These are phyloP conservation scores for Rubus parviflorus DNA, from an alignment of 306 rosid genomes.

Conservation along the genomic window DNA sequence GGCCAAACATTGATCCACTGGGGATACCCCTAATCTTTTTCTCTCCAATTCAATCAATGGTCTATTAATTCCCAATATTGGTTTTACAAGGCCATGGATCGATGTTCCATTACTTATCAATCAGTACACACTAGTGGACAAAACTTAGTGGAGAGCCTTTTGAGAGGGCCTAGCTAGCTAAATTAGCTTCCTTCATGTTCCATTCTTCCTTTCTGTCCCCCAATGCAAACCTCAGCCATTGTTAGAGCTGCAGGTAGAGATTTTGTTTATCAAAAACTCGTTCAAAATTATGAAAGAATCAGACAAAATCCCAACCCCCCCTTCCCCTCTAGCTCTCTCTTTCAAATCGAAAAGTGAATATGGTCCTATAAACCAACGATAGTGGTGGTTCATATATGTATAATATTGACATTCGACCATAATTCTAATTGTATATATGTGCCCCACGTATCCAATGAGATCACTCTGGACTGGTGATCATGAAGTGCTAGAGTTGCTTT, in stretches of 20 bases:
- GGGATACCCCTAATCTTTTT: not conserved
- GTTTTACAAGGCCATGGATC: not conserved
- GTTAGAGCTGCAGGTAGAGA: slow-evolving; percentile 2
- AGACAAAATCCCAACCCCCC: slow-evolving; percentile 3
- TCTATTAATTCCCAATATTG: not conserved
- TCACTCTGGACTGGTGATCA: not conserved
- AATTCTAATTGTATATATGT: not conserved
- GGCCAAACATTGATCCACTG: not conserved
- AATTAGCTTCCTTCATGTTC: not conserved
- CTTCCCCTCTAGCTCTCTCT: not conserved
- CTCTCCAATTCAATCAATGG: not conserved
- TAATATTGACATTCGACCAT: not conserved
- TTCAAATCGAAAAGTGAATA: not conserved
- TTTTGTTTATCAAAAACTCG: not conserved
- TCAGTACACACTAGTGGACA: not conserved
- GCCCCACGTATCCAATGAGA: not conserved
- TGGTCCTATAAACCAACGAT: not conserved
- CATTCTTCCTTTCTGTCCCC: not conserved
- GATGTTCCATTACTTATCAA: not conserved
- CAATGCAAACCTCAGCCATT: slow-evolving; percentile 2
- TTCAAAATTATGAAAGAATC: not conserved
- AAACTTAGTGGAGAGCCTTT: not conserved
- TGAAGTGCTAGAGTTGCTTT: slow-evolving; percentile 19
- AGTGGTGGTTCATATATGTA: not conserved
- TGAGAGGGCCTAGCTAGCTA: not conserved